Evolutionary conservation across 306 rosid species (phyloP), one percentile per base, ranked within the genome.

Genomic region (Lathyrus sativus): DNA sequence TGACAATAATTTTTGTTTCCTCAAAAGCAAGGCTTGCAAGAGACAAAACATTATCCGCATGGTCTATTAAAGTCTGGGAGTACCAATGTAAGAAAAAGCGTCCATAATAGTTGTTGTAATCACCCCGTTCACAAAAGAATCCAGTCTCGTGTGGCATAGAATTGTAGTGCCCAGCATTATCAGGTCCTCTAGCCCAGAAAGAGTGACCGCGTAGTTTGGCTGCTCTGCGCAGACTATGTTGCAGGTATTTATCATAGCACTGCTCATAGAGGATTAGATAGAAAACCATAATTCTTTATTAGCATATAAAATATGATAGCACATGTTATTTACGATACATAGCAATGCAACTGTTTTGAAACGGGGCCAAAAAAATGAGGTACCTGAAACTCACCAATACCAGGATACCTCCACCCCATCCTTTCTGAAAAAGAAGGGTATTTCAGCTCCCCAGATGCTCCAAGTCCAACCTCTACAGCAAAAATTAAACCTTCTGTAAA

Each of bases 301-400:
- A 67, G 41, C 38, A 46, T 53, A 42, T 9, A 51, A 17, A 58
- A 44, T 50, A 73, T 43, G 13, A 61, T 28, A 37, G 33, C 49
- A 46, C 35, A 41, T 15, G 72, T 17, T 54, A 53, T 49, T 70
- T 51, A 37, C 5, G 35, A 31, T 49, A 37, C 22, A 58, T 15
- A 64, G 59, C 55, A 49, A 78, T 37, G 62, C n/a, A 70, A 70
- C 56, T 45, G 48, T 54, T 67, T 54, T 55, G 65, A 65, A 65
- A 68, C 43, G 48, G 28, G 56, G 54, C 24, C 53, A 58, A 58
- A 58, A 62, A 67, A 71, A 70, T 67, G 28, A 74, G 83, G 77
- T 93, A 93, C 99, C 99, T 93, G 99, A 85, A 93, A 93, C 95
- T 93, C 97, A 79, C 99, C 99, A 72, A 93, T 81, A 78, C 99